Base-by-base conservation (phyloP, 2,329 filamentous ascomycete genomes). In the Hypoxylon sp. region DNA sequence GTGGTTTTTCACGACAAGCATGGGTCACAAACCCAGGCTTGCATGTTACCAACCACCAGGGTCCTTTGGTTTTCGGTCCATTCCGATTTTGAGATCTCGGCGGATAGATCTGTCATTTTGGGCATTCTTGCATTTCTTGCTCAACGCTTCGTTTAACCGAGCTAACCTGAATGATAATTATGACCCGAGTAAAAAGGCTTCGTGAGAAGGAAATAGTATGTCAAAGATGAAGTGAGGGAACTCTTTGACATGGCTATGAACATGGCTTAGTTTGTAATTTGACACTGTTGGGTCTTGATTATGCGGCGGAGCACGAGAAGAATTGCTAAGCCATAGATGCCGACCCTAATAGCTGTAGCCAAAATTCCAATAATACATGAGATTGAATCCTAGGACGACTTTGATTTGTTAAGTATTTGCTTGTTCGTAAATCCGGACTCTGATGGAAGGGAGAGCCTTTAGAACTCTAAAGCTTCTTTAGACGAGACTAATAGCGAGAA, bases 361-460 rank as follows among this genome's bases (percentile, higher is more conserved):
- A 31, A 3, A 27, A 42, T 13, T 14, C 14, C n/a, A 42, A 25
- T 44, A 56, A 27, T 56, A 56, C 5, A 27, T 40, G 53, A 56
- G 53, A 42, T 56, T 40, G 53, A 56, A 11, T 27, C 86, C 0
- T 93, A 91, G 90, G 83, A 90, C 14, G 87, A 87, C 1, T 93
- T 90, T 73, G 85, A 89, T 58, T 93, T 92, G 70, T 82, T 86
- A 5, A 6, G 14, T n/a, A n/a, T n/a, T 6, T 14, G 14, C 35
- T 40, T 40, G 31, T 33, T 33, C 7, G 7, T 11, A 33, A 8
- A 33, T 33, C 31, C 31, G 31, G 31, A 11, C 31, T 8, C 31
- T 8, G 31, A 8, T 8, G 31, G 31, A 33, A 33, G 31, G 2
- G 31, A 7, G 10, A 33, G 6, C 31, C 10, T 8, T 10, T 33